A percentile compares a stretch with the other conserved stretches of the same genome.
Conservation (phyloP, 2,329 filamentous ascomycete genomes). For the Chaetomiaceae sp. region DNA sequence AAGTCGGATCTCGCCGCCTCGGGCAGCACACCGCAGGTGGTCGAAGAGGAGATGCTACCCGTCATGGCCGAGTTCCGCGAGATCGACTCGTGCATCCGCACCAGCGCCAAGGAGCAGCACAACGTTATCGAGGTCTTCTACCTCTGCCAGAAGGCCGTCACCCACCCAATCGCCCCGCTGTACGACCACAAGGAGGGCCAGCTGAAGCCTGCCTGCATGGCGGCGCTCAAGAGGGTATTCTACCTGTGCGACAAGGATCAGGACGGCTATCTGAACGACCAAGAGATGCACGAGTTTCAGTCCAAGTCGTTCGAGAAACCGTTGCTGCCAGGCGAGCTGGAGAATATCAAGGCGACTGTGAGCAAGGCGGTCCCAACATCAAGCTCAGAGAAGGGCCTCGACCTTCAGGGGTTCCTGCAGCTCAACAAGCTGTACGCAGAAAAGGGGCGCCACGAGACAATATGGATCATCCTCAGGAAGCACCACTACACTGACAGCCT, state of each 20-base stretch:
- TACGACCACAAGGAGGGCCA: conserved; percentile 92
- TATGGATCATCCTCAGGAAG: conserved; percentile 93
- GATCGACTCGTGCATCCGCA: conserved; percentile 95
- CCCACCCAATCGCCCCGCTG: conserved; percentile 90
- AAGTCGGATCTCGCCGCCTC: conserved; percentile 84
- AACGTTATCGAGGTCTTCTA: conserved; percentile 98
- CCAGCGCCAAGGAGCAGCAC: conserved; percentile 84
- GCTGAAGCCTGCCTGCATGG: conserved; percentile 83
- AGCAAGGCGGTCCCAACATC: conserved; percentile 61
- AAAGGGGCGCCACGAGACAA: conserved; percentile 95
- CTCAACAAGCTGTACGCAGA: conserved; percentile 96
- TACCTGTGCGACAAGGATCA: conserved; percentile 96
- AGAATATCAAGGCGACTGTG: conserved; percentile 87
- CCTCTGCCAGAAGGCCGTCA: conserved; percentile 96
- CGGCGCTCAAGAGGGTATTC: conserved; percentile 84
- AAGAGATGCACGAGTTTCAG: conserved; percentile 89
- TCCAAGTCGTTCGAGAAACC: conserved; percentile 87
- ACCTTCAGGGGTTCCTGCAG: conserved; percentile 77
- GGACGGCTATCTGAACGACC: conserved; percentile 84
- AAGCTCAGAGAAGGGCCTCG: conserved; percentile 66
- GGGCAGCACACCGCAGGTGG: conserved; percentile 73
- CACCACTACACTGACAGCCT: conserved; percentile 96
- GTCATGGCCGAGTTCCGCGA: conserved; percentile 99
- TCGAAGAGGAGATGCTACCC: conserved; percentile 96
- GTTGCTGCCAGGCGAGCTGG: conserved; percentile 72